Evolutionary conservation across 179 eudicot species (phyloP), one percentile per base, ranked within the genome.

Genomic region (Vitellaria paradoxa): DNA sequence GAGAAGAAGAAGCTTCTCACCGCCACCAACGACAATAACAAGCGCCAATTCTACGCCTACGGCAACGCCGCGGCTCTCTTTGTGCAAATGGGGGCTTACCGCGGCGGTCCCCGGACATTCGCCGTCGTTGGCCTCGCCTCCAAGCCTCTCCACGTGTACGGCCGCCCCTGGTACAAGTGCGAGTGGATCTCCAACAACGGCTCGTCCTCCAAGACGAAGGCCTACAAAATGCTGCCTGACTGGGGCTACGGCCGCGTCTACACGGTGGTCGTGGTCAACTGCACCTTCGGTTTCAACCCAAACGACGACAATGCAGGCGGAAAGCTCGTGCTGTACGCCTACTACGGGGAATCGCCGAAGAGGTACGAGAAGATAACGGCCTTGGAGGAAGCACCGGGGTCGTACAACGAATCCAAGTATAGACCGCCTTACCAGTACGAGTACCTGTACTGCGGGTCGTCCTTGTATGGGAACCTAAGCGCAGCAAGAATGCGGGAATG

Each of bases 201-300:
- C 17, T 70, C 81, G 9, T 17, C 67, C 78, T 45, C 79, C 23
- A 72, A 77, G 0, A 63, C 93, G 9, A 84, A 89, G 69, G 85
- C 89, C 45, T 64, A 63, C 45, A 85, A 85, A 9, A 84, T 86
- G 75, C 90, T 90, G 18, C 94, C 92, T 7, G 94, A 90, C 55
- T 90, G 94, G 93, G 91, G 91, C 15, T 90, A 90, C 81, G 93
- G 93, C 13, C 78, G 89, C 0, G 89, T 88, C 12, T 90, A 88
- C 84, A 88, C 91, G 0, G 92, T 88, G 17, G 93, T 87, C 0
- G 86, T 90, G 2, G 89, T 90, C 7, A 90, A 88, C 65, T 90
- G 92, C 76, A 87, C 89, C 0, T 90, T 90, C 59, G 6, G 79
- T 0, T 23, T 60, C 0, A 83, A 85, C 52, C 87, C 88, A 0